phyloP scores from a whole-genome alignment of 2,329 filamentous ascomycete genomes.

The Thielaviopsis punctulata region DNA sequence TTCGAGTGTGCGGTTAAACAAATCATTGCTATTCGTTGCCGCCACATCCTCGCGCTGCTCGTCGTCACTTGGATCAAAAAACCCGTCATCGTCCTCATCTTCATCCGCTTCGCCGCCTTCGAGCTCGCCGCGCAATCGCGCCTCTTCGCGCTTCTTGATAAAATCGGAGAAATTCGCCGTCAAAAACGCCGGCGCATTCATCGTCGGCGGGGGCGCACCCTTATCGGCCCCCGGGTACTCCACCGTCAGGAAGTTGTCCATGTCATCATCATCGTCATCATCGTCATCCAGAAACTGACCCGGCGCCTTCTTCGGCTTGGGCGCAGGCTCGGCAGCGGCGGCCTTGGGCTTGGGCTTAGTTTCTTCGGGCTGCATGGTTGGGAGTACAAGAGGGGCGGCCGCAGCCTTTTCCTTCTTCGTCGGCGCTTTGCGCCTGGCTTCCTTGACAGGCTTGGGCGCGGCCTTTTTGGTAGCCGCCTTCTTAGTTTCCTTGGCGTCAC shows the following conservation, averaged over 20 bases:
- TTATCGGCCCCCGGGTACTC: constrained; percentile 40
- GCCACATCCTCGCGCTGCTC: constrained; percentile 25
- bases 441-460: constrained; percentile 17
- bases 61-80: constrained; percentile 18
- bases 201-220: constrained; percentile 16
- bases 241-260: constrained; percentile 38
- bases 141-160: constrained; percentile 25
- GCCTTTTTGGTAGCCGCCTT: constrained; percentile 15
- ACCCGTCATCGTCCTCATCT: constrained; percentile 17
- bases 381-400: constrained; percentile 21
- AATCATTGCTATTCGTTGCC: constrained; percentile 13
- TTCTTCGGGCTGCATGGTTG: constrained; percentile 17
- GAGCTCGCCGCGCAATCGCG: constrained; percentile 20
- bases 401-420: constrained; percentile 24
- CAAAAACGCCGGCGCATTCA: constrained; percentile 19
- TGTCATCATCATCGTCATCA: constrained; percentile 37
- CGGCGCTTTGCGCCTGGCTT: constrained; percentile 17
- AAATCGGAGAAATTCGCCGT: constrained; percentile 37
- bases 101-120: constrained; percentile 23
- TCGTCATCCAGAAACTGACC: constrained; percentile 26
- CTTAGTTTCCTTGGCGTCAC: constrained; percentile 5
- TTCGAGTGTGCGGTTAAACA: constrained; percentile 16
- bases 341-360: neutral
- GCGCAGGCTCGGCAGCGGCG: constrained; percentile 13
- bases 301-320: constrained; percentile 9